A percentile compares a stretch with the other conserved stretches of the same genome.
Conservation (phyloP, 1,139 yeast species). For the Arxiozyma bovina region DNA sequence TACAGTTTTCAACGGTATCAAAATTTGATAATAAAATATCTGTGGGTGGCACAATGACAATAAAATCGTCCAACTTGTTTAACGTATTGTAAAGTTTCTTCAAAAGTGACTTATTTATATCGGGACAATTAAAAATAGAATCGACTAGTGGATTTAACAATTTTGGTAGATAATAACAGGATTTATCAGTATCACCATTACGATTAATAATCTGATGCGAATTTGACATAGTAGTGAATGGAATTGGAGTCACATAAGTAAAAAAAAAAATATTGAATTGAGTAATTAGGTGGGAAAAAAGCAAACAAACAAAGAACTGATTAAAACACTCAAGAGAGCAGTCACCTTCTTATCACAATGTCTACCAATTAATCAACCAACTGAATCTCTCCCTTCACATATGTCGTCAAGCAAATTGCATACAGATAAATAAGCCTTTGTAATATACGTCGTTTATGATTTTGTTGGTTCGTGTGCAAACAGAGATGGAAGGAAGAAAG, state of each 20-base stretch:
- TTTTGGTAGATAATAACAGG: constrained; percentile 32
- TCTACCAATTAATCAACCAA: too few species aligned
- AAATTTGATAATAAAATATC: constrained; percentile 41
- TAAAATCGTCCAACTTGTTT: constrained; percentile 39
- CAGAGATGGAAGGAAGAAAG: too few species aligned
- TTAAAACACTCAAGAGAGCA: too few species aligned
- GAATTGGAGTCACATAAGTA: neutral
- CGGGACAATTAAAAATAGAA: constrained; percentile 58
- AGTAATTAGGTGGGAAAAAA: neutral
- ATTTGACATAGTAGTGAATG: neutral
- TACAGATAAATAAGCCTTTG: too few species aligned
- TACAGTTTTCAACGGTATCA: constrained; percentile 42
- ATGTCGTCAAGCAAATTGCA: too few species aligned
- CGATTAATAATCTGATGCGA: neutral
- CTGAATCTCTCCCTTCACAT: too few species aligned
- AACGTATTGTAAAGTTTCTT: constrained; percentile 39
- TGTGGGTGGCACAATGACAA: constrained; percentile 56
- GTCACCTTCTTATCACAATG: too few species aligned
- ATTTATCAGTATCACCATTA: neutral
- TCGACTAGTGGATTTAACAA: constrained; percentile 60
- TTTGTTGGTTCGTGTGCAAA: too few species aligned
- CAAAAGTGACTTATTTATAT: constrained; percentile 44
- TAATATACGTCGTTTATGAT: too few species aligned
- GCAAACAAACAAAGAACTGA: neutral
- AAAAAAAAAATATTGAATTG: neutral